These are phyloP conservation scores for Remersonia thermophila DNA, from an alignment of 2,329 filamentous ascomycete genomes.

Conservation along the genomic window DNA sequence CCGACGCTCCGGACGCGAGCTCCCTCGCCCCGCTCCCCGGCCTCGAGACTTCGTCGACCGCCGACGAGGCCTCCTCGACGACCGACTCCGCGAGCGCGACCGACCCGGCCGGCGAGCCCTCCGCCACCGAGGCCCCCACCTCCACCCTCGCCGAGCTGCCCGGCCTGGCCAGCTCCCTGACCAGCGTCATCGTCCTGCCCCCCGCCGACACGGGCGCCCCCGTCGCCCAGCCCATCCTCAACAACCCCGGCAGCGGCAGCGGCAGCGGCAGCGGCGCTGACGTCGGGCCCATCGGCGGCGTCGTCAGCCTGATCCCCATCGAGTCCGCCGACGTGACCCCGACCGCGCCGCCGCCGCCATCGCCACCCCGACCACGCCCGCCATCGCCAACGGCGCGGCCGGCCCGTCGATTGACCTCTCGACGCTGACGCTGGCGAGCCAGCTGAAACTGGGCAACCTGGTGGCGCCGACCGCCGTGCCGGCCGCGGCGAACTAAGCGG, in stretches of 20 bases:
- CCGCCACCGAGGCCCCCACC: slow-evolving; percentile 2
- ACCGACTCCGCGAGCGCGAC: too few relatives aligned
- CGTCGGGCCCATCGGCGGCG: slow-evolving; percentile 14
- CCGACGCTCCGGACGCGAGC: background rate
- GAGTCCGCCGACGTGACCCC: slow-evolving; percentile 16
- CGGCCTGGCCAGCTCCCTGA: slow-evolving; percentile 10
- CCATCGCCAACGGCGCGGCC: slow-evolving; percentile 17
- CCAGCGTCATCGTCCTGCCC: slow-evolving; percentile 9
- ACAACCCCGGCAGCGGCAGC: slow-evolving; percentile 1
- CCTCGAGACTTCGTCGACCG: too few relatives aligned
- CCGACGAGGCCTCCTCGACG: too few relatives aligned
- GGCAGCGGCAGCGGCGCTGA: slow-evolving; percentile 3
- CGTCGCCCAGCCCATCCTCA: background rate
- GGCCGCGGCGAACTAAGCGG: slow-evolving; percentile 1
- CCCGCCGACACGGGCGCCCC: background rate
- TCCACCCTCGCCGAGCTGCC: slow-evolving; percentile 10
- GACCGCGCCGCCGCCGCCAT: slow-evolving; percentile 8
- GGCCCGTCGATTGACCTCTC: slow-evolving; percentile 25
- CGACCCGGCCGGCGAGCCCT: background rate
- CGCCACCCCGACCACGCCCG: slow-evolving; percentile 14
- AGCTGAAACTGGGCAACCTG: slow-evolving; percentile 33
- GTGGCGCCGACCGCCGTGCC: slow-evolving; percentile 14
- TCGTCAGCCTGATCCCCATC: slow-evolving; percentile 18
- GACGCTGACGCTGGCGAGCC: slow-evolving; percentile 30
- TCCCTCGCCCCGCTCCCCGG: too few relatives aligned